These are phyloP conservation scores for Ensete glaucum DNA, from an alignment of 176 grass and related monocot genomes.

Conservation along the genomic window DNA sequence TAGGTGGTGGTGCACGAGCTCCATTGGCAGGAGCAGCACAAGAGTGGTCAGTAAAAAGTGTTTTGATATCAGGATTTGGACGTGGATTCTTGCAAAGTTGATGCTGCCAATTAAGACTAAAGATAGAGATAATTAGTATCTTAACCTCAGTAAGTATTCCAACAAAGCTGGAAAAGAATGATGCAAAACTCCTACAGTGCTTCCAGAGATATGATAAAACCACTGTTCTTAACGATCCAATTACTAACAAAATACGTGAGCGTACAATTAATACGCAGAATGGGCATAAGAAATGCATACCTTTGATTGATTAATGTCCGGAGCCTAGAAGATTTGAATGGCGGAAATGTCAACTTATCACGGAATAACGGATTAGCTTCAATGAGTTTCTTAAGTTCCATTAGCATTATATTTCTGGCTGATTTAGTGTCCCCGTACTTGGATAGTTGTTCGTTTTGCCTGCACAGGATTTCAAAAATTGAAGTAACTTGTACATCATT, in stretches of 20 bases:
- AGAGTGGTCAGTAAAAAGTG: conserved; percentile 95
- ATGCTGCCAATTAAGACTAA: conserved; percentile 97
- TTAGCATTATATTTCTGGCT: conserved; percentile 97
- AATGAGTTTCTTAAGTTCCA: conserved; percentile 97
- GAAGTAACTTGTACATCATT: background rate
- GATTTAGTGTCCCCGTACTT: conserved; percentile 99
- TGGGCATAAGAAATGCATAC: conserved; percentile 18
- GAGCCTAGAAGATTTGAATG: conserved; percentile 88
- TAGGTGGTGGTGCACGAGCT: conserved; percentile 61
- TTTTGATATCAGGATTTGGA: conserved; percentile 98
- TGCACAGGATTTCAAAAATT: conserved; percentile 27
- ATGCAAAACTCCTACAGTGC: no score
- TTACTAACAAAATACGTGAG: no score
- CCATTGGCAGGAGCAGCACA: conserved; percentile 86
- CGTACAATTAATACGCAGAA: no score
- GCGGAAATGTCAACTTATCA: conserved; percentile 90
- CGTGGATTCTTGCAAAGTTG: conserved; percentile 99
- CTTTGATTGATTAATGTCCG: conserved; percentile 99
- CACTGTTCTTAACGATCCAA: no score
- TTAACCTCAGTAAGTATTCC: no score
- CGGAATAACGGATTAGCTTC: conserved; percentile 93
- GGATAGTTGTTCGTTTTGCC: conserved; percentile 97
- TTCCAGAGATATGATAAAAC: no score
- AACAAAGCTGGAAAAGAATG: background rate
- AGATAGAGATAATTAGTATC: background rate